These are phyloP conservation scores for Candida piceae DNA, from an alignment of 805 yeast species.

Conservation along the genomic window DNA sequence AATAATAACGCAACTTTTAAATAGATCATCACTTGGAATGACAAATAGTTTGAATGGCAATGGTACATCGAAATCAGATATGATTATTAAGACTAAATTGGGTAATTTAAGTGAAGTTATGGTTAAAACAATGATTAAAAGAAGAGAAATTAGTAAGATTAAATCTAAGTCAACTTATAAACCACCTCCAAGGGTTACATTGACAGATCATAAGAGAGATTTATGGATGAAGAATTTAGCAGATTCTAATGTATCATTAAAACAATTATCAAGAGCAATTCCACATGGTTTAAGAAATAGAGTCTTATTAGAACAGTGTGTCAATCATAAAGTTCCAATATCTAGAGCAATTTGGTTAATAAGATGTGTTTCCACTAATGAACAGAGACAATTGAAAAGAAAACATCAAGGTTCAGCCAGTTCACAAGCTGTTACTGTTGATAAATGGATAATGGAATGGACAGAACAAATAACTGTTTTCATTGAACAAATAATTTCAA, in stretches of 20 bases:
- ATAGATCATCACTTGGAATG: slow-evolving; percentile 24
- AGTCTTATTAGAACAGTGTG: slow-evolving; percentile 67
- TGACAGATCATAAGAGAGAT: slow-evolving; percentile 82
- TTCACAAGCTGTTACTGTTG: slow-evolving; percentile 35
- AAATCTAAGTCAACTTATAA: slow-evolving; percentile 52
- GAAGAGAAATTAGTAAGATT: slow-evolving; percentile 42
- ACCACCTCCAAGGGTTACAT: slow-evolving; percentile 85
- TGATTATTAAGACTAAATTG: slow-evolving; percentile 20
- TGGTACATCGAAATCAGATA: slow-evolving; percentile 7
- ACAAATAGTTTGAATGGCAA: neutral
- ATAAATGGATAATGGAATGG: slow-evolving; percentile 82
- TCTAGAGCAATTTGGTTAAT: slow-evolving; percentile 89
- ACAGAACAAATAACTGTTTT: slow-evolving; percentile 72
- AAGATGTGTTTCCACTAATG: slow-evolving; percentile 80
- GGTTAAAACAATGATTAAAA: slow-evolving; percentile 41
- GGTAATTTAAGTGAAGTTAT: slow-evolving; percentile 45
- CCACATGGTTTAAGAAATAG: slow-evolving; percentile 88
- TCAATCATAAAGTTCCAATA: slow-evolving; percentile 62
- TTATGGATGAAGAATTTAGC: slow-evolving; percentile 83
- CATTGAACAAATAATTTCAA: slow-evolving; percentile 45
- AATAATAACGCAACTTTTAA: slow-evolving; percentile 36
- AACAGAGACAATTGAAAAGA: slow-evolving; percentile 53
- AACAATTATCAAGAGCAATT: slow-evolving; percentile 65
- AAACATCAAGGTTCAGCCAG: slow-evolving; percentile 27
- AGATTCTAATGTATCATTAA: slow-evolving; percentile 57